phyloP scores from a whole-genome alignment of 768 basidiomycete species.

The Chiua virens region DNA sequence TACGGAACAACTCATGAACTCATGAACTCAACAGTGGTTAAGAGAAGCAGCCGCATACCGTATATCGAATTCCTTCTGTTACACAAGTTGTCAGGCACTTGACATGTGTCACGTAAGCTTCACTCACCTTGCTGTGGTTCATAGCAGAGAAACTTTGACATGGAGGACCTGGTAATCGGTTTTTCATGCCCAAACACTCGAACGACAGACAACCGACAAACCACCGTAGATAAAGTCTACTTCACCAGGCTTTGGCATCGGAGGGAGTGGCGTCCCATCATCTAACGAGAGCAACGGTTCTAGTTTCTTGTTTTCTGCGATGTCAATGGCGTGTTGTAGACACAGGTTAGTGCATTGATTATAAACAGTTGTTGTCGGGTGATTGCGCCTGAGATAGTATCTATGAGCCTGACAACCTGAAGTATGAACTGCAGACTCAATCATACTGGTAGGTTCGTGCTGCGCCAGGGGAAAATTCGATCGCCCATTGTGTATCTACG shows the following conservation, averaged over 20 bases:
- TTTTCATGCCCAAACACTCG: neutral
- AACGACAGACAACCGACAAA: slow-evolving; percentile 30
- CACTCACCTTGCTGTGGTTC: slow-evolving; percentile 58
- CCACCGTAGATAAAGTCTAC: slow-evolving; percentile 78
- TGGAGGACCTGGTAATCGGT: slow-evolving; percentile 55
- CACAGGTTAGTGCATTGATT: slow-evolving; percentile 63
- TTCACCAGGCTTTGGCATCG: slow-evolving; percentile 57
- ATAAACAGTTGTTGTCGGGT: slow-evolving; percentile 58
- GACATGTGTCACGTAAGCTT: neutral
- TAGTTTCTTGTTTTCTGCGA: slow-evolving; percentile 40
- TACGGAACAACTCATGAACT: slow-evolving; percentile 17
- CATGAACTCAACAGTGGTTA: neutral
- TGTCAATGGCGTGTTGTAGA: slow-evolving; percentile 56
- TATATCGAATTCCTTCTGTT: slow-evolving; percentile 58
- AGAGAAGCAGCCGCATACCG: slow-evolving; percentile 38
- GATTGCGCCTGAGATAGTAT: slow-evolving; percentile 51
- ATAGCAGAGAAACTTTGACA: slow-evolving; percentile 72
- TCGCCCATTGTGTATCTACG: slow-evolving; percentile 66
- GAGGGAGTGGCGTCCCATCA: slow-evolving; percentile 36
- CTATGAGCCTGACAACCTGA: neutral
- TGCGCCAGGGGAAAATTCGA: slow-evolving; percentile 64
- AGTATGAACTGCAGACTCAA: neutral
- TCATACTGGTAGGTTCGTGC: slow-evolving; percentile 62
- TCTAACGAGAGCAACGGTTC: slow-evolving; percentile 42
- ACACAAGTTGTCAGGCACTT: neutral